Evolutionary conservation across 352 stramenopile genomes (phyloP), one percentile per base, ranked within the genome.

Genomic region (Phytophthora pinifolia): DNA sequence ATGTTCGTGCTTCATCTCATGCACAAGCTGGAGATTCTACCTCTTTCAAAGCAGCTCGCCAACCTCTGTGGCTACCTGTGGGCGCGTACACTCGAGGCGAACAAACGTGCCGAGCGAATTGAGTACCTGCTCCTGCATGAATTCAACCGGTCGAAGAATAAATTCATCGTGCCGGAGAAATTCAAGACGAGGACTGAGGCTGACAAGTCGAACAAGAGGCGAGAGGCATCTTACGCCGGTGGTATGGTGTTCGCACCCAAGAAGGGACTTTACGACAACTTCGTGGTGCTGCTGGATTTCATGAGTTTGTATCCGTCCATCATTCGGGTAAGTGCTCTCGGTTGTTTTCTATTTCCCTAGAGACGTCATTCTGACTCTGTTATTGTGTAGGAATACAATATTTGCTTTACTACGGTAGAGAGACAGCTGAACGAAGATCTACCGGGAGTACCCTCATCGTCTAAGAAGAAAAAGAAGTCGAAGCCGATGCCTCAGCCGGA

Each of bases 241-340:
- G 98, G 98, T 67, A 94, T 99, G 67, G 97, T 99, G 30, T 94
- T 99, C 65, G 97, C 99, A 38, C 98, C 98, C 2, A 99, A 99
- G 80, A 98, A 98, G 64, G 97, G 97, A 25, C 77, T 99, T 1
- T 99, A 99, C 76, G 98, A 99, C 80, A 98, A 98, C 45, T 99
- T 98, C 70, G 98, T 99, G 52, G 86, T 99, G 46, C 74, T 99
- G 39, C 71, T 99, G 34, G 98, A 99, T 89, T 99, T 99, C 77
- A 99, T 99, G 83, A 99, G 92, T 85, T 83, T 99, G 58, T 99
- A 99, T 72, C 98, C 98, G 14, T 99, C 94, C 18, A 98, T 99
- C 62, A 99, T 99, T 57, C 79, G 85, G 15, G 77, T 85, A 72
- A 36, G 73, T 79, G 30, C 43, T 37, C 12, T 34, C 2, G 42